Evolutionary conservation across 306 rosid genomes (phyloP), one percentile per base, ranked within the genome.

Genomic region (Trifolium repens): DNA sequence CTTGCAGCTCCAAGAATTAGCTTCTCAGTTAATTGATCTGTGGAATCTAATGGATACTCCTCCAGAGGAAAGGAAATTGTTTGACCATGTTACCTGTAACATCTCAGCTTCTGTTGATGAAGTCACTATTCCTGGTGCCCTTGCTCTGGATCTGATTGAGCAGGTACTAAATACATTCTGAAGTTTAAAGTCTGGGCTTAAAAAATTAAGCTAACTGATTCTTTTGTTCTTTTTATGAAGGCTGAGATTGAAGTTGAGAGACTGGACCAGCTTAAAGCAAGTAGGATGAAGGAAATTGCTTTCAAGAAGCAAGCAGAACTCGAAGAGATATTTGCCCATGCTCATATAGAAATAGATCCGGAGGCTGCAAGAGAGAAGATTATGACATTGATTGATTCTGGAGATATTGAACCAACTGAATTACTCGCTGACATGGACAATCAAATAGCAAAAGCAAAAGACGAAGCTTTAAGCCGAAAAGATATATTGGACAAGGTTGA

Each of bases 21-120:
- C 98, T 71, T 82, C 97, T 77, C 99, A 90, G 75, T 79, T 96
- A 47, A 85, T 90, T 78, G 97, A 96, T 88, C 88, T 96, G 34
- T 96, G 99, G 99, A 92, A 96, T 89, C 88, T 96, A 86, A 96
- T 96, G 99, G 99, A 96, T 82, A 96, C 99, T 26, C 87, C 91
- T 66, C 75, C 73, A 7, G 98, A 92, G 71, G 99, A 96, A 83
- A 89, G 99, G 85, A 84, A 83, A 43, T 86, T 89, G 37, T 96
- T 92, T 81, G 97, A 96, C 66, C 99, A 96, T 84, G 97, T 96
- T 68, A 96, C 99, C 13, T 92, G 98, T 79, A 92, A 96, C 71
- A 92, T 90, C 65, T 96, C 97, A 34, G 97, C 99, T 76, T 88
- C 96, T 32, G 99, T 90, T 17, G 99, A 96, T 82, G 99, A 96